A percentile compares a stretch with the other conserved stretches of the same genome.
These are phyloP conservation scores for Fusarium camptoceras DNA, from an alignment of 2,329 filamentous ascomycete species.

Conservation along the genomic window DNA sequence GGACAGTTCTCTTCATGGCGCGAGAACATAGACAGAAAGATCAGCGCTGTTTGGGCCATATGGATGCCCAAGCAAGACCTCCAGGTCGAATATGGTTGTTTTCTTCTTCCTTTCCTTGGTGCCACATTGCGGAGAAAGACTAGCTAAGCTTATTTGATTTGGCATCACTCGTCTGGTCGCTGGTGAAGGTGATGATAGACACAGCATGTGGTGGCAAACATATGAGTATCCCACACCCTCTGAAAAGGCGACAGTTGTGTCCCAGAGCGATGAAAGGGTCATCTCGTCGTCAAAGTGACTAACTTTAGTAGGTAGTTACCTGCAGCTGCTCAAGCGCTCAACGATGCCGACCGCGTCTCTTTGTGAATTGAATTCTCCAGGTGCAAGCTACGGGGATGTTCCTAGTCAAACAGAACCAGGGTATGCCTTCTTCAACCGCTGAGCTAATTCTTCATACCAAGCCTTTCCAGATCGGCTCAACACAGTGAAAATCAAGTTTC, in stretches of 20 bases:
- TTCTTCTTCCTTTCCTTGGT: constrained; percentile 1
- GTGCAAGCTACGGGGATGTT: constrained; percentile 27
- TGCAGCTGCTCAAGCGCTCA: constrained; percentile 4
- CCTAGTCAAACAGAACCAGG: constrained; percentile 30
- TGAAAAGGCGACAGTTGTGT: constrained; percentile 6
- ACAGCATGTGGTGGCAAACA: constrained; percentile 21
- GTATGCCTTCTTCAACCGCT: constrained; percentile 27
- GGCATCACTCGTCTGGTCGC: neutral
- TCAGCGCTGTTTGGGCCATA: constrained; percentile 26
- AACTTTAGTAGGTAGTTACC: constrained; percentile 1
- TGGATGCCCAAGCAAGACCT: constrained; percentile 22
- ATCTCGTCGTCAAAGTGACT: constrained; percentile 37
- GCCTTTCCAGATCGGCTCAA: constrained; percentile 20
- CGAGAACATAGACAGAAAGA: constrained; percentile 16
- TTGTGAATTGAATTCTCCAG: constrained; percentile 17
- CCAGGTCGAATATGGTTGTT: constrained; percentile 6
- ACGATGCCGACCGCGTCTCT: neutral
- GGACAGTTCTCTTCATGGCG: neutral
- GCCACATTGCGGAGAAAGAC: constrained; percentile 6
- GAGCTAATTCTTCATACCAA: constrained; percentile 38
- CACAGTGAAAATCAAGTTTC: constrained; percentile 40
- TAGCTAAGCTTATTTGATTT: constrained; percentile 4
- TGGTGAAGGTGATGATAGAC: neutral
- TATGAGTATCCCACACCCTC: constrained; percentile 22
- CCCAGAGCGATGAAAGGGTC: constrained; percentile 15